These are phyloP conservation scores for Paralagenidium karlingii DNA, from an alignment of 352 stramenopile species.

Conservation along the genomic window DNA sequence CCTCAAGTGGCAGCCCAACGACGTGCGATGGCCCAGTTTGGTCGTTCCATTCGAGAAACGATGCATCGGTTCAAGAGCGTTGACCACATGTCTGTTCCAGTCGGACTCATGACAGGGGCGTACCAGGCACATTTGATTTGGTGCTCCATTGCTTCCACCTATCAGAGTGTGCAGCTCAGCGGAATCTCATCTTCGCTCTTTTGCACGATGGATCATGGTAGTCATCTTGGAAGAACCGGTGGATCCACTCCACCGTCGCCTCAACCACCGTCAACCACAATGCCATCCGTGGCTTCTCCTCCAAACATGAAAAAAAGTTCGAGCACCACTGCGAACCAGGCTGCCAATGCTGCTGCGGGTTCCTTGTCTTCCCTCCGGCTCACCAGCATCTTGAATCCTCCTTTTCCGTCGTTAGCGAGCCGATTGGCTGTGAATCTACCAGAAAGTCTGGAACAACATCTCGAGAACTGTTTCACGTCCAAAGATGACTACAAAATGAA, in stretches of 20 bases:
- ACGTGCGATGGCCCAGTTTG: slow-evolving; percentile 69
- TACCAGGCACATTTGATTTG: slow-evolving; percentile 69
- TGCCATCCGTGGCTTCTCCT: no score
- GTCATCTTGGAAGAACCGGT: no score
- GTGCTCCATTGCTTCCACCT: slow-evolving; percentile 50
- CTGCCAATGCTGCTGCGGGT: slow-evolving; percentile 9
- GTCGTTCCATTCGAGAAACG: slow-evolving; percentile 43
- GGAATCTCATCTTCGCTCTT: slow-evolving; percentile 59
- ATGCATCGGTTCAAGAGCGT: slow-evolving; percentile 45
- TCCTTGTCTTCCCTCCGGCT: slow-evolving; percentile 64
- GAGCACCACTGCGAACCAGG: no score
- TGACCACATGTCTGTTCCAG: slow-evolving; percentile 68
- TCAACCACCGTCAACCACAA: no score
- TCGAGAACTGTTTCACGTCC: slow-evolving; percentile 52
- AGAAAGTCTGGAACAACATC: slow-evolving; percentile 44
- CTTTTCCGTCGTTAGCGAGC: slow-evolving; percentile 33
- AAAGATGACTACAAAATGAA: slow-evolving; percentile 77
- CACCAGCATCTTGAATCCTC: slow-evolving; percentile 46
- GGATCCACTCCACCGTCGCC: no score
- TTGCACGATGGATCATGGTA: no score
- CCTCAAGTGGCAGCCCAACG: slow-evolving; percentile 26
- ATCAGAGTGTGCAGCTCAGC: slow-evolving; percentile 47
- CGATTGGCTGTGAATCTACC: slow-evolving; percentile 49
- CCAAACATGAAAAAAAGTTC: no score
- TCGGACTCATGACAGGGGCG: slow-evolving; percentile 44